Base-by-base conservation (phyloP, 805 yeast genomes). In the Starmerella sp. region DNA sequence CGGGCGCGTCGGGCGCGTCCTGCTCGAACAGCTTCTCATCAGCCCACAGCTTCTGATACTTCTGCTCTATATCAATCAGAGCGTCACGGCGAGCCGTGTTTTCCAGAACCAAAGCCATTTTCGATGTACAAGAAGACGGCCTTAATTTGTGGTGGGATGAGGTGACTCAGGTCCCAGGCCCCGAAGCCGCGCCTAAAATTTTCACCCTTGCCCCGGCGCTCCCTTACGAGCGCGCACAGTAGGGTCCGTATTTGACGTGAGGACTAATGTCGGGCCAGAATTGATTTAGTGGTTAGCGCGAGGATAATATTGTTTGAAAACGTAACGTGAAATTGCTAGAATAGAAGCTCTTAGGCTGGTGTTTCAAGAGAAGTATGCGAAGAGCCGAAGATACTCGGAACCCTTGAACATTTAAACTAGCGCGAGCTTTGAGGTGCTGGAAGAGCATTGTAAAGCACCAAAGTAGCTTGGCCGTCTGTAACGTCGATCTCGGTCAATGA, bases 21-120 rank as follows among this genome's bases (percentile, higher is more conserved):
- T 85, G 77, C 69, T 93, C 95, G 66, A 90, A 90, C 34, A 80
- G 74, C 66, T 86, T 84, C 59, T 87, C 95, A 31, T 86, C 90
- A 35, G 80, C 78, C 99, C 99, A 93, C 42, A 79, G 65, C 65
- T 81, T 73, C 73, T 90, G 96, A 71, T 87, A 90, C 70, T 83
- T 84, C 72, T 85, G 81, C 71, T 93, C 98, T 65, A 87, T 83
- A 35, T 76, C 95, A 60, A 88, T 84, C 64, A 93, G 79, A 54
- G 91, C 82, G 77, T 93, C 99, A 75, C 99, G 84, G 75, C 97
- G 89, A 62, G 86, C 79, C 53, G 99, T 93, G 73, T 86, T 77
- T 65, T 75, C 67, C 52, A 66, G 54, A 43, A 64, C 67, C 46
- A 66, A 54, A 17, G 69, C 61, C 47, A 62, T 61, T 10, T 56